These are phyloP conservation scores for Pisolithus thermaeus DNA, from an alignment of 1,284 basidiomycete species.

Conservation along the genomic window DNA sequence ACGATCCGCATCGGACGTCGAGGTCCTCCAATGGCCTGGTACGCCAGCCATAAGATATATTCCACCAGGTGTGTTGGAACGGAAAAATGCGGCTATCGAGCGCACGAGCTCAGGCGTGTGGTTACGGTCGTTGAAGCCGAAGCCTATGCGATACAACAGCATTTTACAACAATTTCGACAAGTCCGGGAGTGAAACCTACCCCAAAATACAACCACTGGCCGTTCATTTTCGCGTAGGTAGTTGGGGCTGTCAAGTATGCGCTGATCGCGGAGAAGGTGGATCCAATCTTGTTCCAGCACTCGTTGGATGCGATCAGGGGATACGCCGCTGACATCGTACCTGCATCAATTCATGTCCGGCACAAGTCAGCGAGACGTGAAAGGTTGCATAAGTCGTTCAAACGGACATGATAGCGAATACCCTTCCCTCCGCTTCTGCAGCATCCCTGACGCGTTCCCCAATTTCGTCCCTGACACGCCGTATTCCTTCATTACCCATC, in stretches of 20 bases:
- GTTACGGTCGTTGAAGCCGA: constrained; percentile 58
- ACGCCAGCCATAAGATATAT: constrained; percentile 66
- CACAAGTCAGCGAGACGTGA: constrained; percentile 1
- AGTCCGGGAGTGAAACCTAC: constrained; percentile 28
- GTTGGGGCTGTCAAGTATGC: constrained; percentile 60
- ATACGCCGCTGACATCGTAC: constrained; percentile 71
- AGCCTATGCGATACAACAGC: constrained; percentile 34
- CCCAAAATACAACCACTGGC: constrained; percentile 68
- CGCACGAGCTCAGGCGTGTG: constrained; percentile 58
- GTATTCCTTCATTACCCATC: constrained; percentile 46
- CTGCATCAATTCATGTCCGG: constrained; percentile 29
- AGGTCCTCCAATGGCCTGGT: constrained; percentile 66
- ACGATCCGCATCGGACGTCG: constrained; percentile 56
- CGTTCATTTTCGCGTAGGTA: constrained; percentile 63
- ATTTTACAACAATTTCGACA: background rate
- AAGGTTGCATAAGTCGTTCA: background rate
- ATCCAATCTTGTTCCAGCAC: constrained; percentile 64
- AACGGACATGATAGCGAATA: constrained; percentile 73
- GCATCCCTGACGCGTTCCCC: constrained; percentile 63
- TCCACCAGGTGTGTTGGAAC: constrained; percentile 58
- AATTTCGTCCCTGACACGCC: constrained; percentile 63
- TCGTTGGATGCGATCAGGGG: constrained; percentile 50
- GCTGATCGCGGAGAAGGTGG: constrained; percentile 56
- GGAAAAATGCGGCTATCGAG: constrained; percentile 48
- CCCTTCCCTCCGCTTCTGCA: constrained; percentile 68